Evolutionary conservation across 805 yeast genomes (phyloP).

Genomic region (Cyberlindnera americana): DNA sequence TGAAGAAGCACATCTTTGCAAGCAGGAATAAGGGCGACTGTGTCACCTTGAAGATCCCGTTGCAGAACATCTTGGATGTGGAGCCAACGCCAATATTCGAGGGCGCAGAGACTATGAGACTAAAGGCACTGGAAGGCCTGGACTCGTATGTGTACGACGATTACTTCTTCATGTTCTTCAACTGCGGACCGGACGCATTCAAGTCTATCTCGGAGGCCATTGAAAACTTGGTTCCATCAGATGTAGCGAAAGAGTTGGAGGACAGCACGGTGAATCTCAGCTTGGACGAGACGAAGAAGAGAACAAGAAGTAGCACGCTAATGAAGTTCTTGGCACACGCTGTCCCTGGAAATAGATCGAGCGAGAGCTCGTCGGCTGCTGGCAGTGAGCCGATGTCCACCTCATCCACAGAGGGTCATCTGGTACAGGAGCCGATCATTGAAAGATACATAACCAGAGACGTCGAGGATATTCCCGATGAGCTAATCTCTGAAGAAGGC

Average conservation of each 20-base stretch:
- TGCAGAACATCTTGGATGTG: slow-evolving; percentile 59
- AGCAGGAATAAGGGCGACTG: slow-evolving; percentile 66
- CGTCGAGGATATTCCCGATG: slow-evolving; percentile 16
- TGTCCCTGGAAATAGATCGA: background rate
- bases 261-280: slow-evolving; percentile 8
- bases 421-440: slow-evolving; percentile 18
- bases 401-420: background rate
- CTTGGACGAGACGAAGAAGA: slow-evolving; percentile 1
- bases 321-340: slow-evolving; percentile 1
- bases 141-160: slow-evolving; percentile 60
- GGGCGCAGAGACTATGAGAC: slow-evolving; percentile 49
- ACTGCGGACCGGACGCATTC: slow-evolving; percentile 42
- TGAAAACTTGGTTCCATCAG: slow-evolving; percentile 3
- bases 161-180: slow-evolving; percentile 65
- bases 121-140: slow-evolving; percentile 58
- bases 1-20: slow-evolving; percentile 76
- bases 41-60: slow-evolving; percentile 75
- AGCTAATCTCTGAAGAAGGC: slow-evolving; percentile 5
- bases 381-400: slow-evolving; percentile 6
- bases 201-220: slow-evolving; percentile 39
- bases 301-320: slow-evolving; percentile 3
- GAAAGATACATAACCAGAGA: slow-evolving; percentile 17
- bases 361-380: background rate
- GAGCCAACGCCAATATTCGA: slow-evolving; percentile 56
- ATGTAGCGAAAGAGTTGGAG: slow-evolving; percentile 1